Conservation (phyloP, 2,329 filamentous ascomycete genomes). For the Aspergillus ruber region DNA sequence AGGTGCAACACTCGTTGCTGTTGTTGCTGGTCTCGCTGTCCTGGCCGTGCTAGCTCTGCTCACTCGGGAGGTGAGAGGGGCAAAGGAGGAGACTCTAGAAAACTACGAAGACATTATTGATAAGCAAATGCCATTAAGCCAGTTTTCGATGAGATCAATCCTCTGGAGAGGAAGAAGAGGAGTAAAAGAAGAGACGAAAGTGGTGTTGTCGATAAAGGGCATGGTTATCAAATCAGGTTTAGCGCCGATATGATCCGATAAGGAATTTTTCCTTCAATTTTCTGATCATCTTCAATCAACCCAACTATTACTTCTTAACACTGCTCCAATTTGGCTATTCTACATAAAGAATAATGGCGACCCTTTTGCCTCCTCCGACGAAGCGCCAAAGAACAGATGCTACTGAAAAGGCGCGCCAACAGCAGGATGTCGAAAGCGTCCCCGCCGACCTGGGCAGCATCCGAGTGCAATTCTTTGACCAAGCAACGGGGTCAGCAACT, state of each 20-base stretch:
- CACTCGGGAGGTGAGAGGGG: conserved; percentile 15
- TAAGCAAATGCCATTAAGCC: not conserved
- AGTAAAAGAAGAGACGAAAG: not conserved
- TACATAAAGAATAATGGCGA: conserved; percentile 57
- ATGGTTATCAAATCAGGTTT: conserved; percentile 12
- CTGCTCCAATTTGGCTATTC: not conserved
- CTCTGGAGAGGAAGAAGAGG: not conserved
- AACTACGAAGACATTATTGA: not conserved
- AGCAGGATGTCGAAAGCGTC: conserved; percentile 65
- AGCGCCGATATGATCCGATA: conserved; percentile 13
- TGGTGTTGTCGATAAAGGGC: not conserved
- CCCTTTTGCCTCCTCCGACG: conserved; percentile 72
- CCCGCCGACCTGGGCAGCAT: conserved; percentile 67
- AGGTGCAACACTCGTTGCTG: conserved; percentile 49
- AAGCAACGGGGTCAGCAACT: conserved; percentile 62
- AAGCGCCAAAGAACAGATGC: conserved; percentile 78
- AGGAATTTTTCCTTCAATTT: conserved; percentile 9
- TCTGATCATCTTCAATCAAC: conserved; percentile 2
- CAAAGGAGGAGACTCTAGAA: conserved; percentile 14
- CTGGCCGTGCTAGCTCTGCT: conserved; percentile 38
- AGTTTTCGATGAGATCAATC: not conserved
- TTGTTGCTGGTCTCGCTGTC: conserved; percentile 49
- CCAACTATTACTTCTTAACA: not conserved
- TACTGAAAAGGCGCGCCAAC: conserved; percentile 62
- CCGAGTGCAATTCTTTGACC: conserved; percentile 81